Evolutionary conservation across 371 early-diverging fungal genomes (phyloP).

Genomic region (Sporodiniella umbellata): DNA sequence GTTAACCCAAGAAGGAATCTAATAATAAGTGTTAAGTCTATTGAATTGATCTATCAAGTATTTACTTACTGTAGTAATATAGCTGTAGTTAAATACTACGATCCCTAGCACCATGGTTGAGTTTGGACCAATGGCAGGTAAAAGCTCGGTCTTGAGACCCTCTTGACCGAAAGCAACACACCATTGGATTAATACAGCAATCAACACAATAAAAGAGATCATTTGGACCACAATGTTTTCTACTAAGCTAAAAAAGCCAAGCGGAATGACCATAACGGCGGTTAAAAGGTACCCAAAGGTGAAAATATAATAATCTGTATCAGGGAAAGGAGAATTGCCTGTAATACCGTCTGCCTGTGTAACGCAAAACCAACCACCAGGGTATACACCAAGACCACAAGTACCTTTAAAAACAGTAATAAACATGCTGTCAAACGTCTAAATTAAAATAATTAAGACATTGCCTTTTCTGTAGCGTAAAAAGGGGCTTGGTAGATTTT

Average conservation of each 20-base stretch:
- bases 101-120: constrained; percentile 53
- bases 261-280: constrained; percentile 50
- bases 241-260: constrained; percentile 54
- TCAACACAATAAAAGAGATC: constrained; percentile 45
- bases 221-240: constrained; percentile 60
- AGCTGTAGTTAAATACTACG: constrained; percentile 61
- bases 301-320: constrained; percentile 49
- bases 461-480: too few relatives aligned
- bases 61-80: constrained; percentile 47
- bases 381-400: constrained; percentile 35
- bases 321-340: constrained; percentile 45
- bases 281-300: constrained; percentile 52
- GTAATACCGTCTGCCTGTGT: constrained; percentile 1
- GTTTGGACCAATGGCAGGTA: constrained; percentile 46
- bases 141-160: constrained; percentile 40
- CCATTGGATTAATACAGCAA: constrained; percentile 53
- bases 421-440: constrained; percentile 46
- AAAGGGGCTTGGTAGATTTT: too few relatives aligned
- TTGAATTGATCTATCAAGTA: too few relatives aligned
- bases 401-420: constrained; percentile 40
- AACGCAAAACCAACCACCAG: constrained; percentile 44
- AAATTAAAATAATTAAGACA: neutral
- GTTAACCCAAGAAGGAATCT: constrained; percentile 64
- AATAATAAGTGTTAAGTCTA: neutral
- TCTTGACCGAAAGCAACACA: constrained; percentile 48